Conservation (phyloP, 2,329 filamentous ascomycete genomes). For the Venturia aucupariae region DNA sequence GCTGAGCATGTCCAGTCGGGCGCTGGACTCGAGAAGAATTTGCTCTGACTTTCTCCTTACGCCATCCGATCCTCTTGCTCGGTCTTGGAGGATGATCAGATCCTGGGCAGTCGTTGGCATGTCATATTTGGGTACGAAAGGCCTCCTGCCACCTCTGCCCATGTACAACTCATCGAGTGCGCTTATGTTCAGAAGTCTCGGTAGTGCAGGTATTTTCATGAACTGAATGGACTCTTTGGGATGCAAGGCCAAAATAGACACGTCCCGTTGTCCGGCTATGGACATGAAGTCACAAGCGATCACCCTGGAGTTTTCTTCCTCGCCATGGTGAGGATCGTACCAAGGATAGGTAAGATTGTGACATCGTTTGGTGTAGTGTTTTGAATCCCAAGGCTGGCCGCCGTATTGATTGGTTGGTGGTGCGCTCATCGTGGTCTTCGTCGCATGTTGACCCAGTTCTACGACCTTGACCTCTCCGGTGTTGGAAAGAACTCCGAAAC, state of each 20-base stretch:
- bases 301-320: constrained; percentile 39
- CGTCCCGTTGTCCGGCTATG: constrained; percentile 32
- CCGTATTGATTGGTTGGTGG: constrained; percentile 19
- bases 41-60: constrained; percentile 12
- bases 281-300: constrained; percentile 55
- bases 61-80: background rate
- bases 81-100: constrained; percentile 16
- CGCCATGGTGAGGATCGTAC: constrained; percentile 35
- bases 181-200: constrained; percentile 34
- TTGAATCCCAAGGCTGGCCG: constrained; percentile 31
- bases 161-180: constrained; percentile 33
- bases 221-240: constrained; percentile 43
- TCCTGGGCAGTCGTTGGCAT: constrained; percentile 20
- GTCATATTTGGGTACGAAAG: constrained; percentile 19
- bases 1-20: constrained; percentile 18
- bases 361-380: constrained; percentile 35
- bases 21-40: background rate
- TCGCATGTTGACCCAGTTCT: constrained; percentile 42
- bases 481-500: constrained; percentile 49
- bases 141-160: constrained; percentile 4
- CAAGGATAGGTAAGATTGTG: constrained; percentile 36
- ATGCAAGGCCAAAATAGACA: constrained; percentile 44
- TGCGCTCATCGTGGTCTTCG: constrained; percentile 8
- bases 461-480: constrained; percentile 50
- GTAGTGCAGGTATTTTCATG: constrained; percentile 36